A percentile compares a stretch with the other conserved stretches of the same genome.
phyloP scores from a whole-genome alignment of 2,329 filamentous ascomycete genomes.

The Monilinia polystroma region DNA sequence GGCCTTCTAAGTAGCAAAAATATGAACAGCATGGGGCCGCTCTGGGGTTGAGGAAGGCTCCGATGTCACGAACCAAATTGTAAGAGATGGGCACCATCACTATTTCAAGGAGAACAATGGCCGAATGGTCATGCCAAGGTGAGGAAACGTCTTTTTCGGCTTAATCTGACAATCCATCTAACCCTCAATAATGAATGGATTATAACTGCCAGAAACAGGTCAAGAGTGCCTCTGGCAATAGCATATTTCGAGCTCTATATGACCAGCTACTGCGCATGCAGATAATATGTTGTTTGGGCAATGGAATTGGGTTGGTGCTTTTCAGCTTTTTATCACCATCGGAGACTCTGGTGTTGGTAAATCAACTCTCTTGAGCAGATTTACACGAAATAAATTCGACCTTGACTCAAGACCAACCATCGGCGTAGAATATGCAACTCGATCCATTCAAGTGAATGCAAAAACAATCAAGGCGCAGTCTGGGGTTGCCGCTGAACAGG shows the following conservation, averaged over 20 bases:
- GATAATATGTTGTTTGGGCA: no score
- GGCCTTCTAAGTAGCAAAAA: no score
- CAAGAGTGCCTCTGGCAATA: not conserved
- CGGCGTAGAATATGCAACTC: constrained; percentile 97
- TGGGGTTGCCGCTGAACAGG: constrained; percentile 98
- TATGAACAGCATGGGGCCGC: no score
- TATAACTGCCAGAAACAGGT: not conserved
- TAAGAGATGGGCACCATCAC: not conserved
- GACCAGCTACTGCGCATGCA: no score
- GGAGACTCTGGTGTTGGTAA: constrained; percentile 99
- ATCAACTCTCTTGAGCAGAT: constrained; percentile 98
- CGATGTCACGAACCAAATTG: no score
- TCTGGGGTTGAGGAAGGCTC: no score
- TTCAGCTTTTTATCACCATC: constrained; percentile 49
- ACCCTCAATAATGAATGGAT: not conserved
- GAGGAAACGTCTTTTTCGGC: not conserved
- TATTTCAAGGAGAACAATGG: not conserved
- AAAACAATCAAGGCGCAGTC: constrained; percentile 99
- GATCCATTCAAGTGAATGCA: constrained; percentile 96
- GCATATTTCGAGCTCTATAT: not conserved
- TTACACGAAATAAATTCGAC: constrained; percentile 99
- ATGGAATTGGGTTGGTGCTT: no score
- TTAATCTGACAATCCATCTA: not conserved
- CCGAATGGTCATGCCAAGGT: not conserved
- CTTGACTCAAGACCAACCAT: constrained; percentile 99